Percentiles rank a stretch among this genome's conserved stretches.
phyloP scores from a whole-genome alignment of 768 basidiomycete species.

The Phlebiopsis gigantea region DNA sequence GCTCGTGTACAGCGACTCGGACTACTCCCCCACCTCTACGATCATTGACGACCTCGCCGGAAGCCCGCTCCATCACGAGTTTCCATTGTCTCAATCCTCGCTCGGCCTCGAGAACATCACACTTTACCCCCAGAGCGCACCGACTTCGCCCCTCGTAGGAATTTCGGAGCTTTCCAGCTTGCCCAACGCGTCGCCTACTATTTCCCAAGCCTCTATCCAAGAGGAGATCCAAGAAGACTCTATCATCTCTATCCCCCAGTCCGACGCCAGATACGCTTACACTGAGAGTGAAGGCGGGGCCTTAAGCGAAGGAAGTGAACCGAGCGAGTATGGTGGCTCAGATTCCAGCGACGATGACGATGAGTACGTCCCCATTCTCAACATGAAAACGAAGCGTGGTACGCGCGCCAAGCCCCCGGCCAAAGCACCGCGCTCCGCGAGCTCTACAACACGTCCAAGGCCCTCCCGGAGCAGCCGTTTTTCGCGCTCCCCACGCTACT shows the following conservation, averaged over 20 bases:
- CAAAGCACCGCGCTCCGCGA: not conserved
- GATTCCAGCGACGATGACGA: constrained; percentile 4
- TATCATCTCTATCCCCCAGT: too few relatives aligned
- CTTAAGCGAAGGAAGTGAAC: too few relatives aligned
- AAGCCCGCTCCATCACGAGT: not conserved
- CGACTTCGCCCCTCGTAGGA: not conserved
- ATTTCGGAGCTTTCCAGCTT: not conserved
- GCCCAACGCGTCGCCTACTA: not conserved
- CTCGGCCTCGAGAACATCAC: not conserved
- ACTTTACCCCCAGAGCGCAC: not conserved
- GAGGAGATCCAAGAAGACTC: too few relatives aligned
- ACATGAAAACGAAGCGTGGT: not conserved
- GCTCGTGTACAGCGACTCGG: not conserved
- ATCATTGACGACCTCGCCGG: not conserved
- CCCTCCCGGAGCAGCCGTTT: not conserved
- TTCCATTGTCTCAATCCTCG: not conserved
- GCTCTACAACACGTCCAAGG: not conserved
- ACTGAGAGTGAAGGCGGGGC: not conserved
- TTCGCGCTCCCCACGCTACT: not conserved
- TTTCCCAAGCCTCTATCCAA: too few relatives aligned
- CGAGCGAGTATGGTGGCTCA: not conserved
- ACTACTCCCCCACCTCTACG: not conserved
- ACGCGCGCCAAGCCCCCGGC: not conserved
- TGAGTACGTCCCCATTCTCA: not conserved
- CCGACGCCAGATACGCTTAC: not conserved